phyloP scores from a whole-genome alignment of 2,329 filamentous ascomycete species.

The Teratosphaeria zuluensis region DNA sequence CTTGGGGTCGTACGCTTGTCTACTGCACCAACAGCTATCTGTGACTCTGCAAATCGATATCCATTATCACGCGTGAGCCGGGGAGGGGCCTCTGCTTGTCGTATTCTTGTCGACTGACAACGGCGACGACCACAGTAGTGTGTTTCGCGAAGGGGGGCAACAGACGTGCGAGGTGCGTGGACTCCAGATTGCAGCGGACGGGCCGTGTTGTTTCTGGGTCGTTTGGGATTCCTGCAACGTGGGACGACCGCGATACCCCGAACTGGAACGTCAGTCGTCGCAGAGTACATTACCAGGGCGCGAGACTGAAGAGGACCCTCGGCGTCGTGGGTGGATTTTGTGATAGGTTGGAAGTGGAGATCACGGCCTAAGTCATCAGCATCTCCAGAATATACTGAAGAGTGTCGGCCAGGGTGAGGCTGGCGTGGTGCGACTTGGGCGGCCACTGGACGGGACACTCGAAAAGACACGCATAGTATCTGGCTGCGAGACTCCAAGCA shows the following conservation, averaged over 20 bases:
- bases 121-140: background rate
- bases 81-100: background rate
- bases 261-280: background rate
- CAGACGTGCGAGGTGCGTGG: background rate
- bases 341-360: background rate
- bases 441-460: background rate
- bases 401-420: background rate
- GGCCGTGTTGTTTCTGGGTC: background rate
- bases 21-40: background rate
- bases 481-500: background rate
- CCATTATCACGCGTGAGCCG: background rate
- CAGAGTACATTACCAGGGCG: background rate
- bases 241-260: background rate
- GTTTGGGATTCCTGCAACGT: background rate
- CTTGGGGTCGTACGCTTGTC: background rate
- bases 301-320: background rate
- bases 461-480: background rate
- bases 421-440: background rate
- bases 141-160: background rate
- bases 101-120: background rate
- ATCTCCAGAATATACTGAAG: too few relatives aligned
- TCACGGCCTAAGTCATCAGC: too few relatives aligned
- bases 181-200: background rate
- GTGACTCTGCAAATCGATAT: background rate
- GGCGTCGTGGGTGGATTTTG: background rate